These are phyloP conservation scores for Scheffersomyces amazonensis DNA, from an alignment of 805 yeast genomes.

Conservation along the genomic window DNA sequence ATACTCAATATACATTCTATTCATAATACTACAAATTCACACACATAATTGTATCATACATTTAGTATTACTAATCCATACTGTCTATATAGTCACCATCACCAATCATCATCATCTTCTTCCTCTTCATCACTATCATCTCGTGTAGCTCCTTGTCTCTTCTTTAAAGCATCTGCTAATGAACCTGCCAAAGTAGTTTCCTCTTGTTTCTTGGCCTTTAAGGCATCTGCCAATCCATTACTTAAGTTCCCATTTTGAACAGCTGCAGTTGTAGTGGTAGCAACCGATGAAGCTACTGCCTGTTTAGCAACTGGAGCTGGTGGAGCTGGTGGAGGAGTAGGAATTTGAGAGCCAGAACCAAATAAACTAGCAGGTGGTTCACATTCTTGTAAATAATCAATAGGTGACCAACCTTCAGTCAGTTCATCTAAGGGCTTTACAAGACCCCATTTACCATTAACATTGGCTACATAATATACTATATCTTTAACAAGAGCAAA, in stretches of 20 bases:
- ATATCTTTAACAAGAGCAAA: slow-evolving; percentile 77
- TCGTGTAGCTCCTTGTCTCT: slow-evolving; percentile 61
- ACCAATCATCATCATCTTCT: slow-evolving; percentile 56
- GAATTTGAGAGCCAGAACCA: slow-evolving; percentile 18
- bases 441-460: slow-evolving; percentile 91
- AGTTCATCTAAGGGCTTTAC: slow-evolving; percentile 75
- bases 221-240: slow-evolving; percentile 66
- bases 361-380: slow-evolving; percentile 41
- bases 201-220: slow-evolving; percentile 59
- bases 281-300: slow-evolving; percentile 6
- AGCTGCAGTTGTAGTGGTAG: slow-evolving; percentile 17
- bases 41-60: too few relatives aligned
- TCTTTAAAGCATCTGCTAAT: slow-evolving; percentile 82
- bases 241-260: slow-evolving; percentile 29
- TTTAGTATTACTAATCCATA: too few relatives aligned
- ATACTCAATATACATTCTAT: too few relatives aligned
- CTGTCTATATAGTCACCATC: too few relatives aligned
- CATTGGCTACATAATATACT: slow-evolving; percentile 68
- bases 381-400: slow-evolving; percentile 74
- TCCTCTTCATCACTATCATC: slow-evolving; percentile 71
- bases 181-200: slow-evolving; percentile 74
- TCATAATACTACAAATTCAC: too few relatives aligned
- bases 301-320: slow-evolving; percentile 16
- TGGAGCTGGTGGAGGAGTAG: slow-evolving; percentile 38
- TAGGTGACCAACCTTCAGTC: slow-evolving; percentile 96